Conservation (phyloP, 306 rosid species). For the Lithocarpus polystachyus region DNA sequence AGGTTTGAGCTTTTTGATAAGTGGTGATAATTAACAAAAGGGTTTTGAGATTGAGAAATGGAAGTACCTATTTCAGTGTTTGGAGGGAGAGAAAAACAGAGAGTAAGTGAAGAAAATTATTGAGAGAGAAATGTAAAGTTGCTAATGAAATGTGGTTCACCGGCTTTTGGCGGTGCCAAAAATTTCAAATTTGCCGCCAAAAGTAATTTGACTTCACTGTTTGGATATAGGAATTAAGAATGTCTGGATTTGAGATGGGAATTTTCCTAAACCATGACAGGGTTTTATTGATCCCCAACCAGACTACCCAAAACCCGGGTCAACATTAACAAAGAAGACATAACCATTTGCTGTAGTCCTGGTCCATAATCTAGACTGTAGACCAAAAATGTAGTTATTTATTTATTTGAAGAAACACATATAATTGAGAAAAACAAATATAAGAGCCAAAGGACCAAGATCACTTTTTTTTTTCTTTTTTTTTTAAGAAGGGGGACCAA, state of each 20-base stretch:
- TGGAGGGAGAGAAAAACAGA: neutral
- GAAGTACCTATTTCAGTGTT: neutral
- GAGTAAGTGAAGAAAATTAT: too few relatives aligned
- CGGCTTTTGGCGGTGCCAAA: neutral
- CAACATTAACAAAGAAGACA: too few relatives aligned
- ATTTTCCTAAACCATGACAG: neutral
- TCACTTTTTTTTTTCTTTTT: too few relatives aligned
- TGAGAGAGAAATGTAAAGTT: neutral
- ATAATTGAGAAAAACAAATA: too few relatives aligned
- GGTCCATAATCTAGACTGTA: too few relatives aligned
- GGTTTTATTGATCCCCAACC: too few relatives aligned
- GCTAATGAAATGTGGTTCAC: neutral
- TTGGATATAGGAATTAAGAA: neutral
- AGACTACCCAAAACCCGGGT: too few relatives aligned
- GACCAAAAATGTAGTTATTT: too few relatives aligned
- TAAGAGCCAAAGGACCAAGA: too few relatives aligned
- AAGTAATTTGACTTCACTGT: neutral
- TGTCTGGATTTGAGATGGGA: neutral
- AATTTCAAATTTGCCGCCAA: neutral
- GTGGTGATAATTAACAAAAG: neutral
- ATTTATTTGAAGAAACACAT: too few relatives aligned
- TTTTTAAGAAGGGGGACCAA: too few relatives aligned
- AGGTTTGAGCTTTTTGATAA: neutral
- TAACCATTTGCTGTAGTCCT: too few relatives aligned
- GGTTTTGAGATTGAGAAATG: neutral